Evolutionary conservation across 345 rosid species (phyloP), one percentile per base, ranked within the genome.

Genomic region (Linum usitatissimum): DNA sequence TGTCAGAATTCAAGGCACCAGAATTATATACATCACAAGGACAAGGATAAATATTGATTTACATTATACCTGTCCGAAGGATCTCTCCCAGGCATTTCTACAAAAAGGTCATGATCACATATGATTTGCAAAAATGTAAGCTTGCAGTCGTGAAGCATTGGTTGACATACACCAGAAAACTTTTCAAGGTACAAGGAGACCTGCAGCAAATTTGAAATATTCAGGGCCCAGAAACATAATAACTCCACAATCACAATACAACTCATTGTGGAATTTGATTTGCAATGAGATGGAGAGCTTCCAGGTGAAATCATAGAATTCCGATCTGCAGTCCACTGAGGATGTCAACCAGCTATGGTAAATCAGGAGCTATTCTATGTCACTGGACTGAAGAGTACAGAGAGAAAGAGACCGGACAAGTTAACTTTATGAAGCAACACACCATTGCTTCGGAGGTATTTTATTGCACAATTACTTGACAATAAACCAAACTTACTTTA

Each of bases 1-100:
- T 4, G 17, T 45, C 10, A 45, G 17, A 45, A 45, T 15, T 15
- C 51, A 45, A 45, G 51, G 17, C 51, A 45, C 51, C 51, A 6
- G 51, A 45, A 15, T 34, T 34, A 34, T 34, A 45, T 45, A 23
- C 28, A 45, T 45, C 51, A 45, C 51, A 45, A 10, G 51, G 17
- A 12, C 51, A 15, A 3, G 17, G 51, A 45, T 45, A 10, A 30
- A 36, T 30, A 64, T 62, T 39, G n/a, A 58, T n/a, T 34, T 23
- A 36, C 30, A 21, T 60, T 57, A 59, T 75, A 93, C 99, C 99
- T 84, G 70, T 93, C 99, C 58, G 99, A 93, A 76, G 99, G 97
- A 76, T 93, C 97, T 79, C 96, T 86, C 64, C 99, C 99, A 2
- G 99, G 99, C 99, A 93, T 90, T 84, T 93, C 99, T 60, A 90